Base-by-base conservation (phyloP, 768 basidiomycete species). In the Tricholoma sp. region DNA sequence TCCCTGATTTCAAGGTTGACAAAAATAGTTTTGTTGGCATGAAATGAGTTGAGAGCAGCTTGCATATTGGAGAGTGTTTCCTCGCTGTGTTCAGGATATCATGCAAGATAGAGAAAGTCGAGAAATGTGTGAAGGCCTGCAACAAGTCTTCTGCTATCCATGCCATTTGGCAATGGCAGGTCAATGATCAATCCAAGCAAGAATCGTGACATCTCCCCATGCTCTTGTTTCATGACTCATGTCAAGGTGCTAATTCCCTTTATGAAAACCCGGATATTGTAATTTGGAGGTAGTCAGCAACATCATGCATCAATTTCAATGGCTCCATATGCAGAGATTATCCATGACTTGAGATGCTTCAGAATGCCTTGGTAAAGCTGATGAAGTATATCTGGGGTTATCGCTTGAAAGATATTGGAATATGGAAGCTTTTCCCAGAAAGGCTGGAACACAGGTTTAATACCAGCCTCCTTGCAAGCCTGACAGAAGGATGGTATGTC, bases 21-120 rank as follows among this genome's bases (percentile, higher is more conserved):
- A n/a, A 41, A 41, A n/a, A 41, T 41, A n/a, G 39, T 15, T n/a
- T 41, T 41, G 39, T 41, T 41, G 39, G 39, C 39, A 17, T 41
- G 39, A 41, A 41, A 41, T 3, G 15, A 5, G 15, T 41, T 7
- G 15, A 41, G 39, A 41, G 39, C n/a, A 6, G 12, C 39, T n/a
- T 41, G 39, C 39, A 41, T 41, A 15, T 41, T 13, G 4, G 75
- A 56, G 77, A 80, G 2, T 28, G 17, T 1, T 56, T 57, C 39
- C 0, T 57, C 53, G 0, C 67, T 60, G 49, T 76, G 76, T 1
- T 61, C 7, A 0, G 67, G 65, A 52, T 70, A 71, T 39, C 71
- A 69, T 0, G 74, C 69, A 15, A 71, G 53, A 55, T 71, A 75
- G 9, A 74, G 53, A 55, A 78, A 79, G 57, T 80, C 72, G 0